Evolutionary conservation across 176 grass and related monocot species (phyloP).

Genomic region (Eremochloa ophiuroides): DNA sequence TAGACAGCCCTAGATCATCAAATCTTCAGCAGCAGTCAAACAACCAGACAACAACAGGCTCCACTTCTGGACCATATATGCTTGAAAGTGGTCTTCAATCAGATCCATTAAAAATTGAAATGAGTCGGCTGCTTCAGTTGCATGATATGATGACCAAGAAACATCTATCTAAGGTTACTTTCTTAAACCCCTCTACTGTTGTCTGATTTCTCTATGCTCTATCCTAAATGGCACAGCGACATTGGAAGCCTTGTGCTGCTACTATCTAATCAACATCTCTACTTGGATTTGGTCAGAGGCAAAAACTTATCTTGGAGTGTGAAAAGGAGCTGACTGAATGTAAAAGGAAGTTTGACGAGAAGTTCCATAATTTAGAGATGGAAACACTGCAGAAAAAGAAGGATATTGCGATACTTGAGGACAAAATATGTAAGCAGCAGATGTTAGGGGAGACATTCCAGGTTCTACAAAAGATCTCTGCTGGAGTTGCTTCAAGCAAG

Average conservation of each 20-base stretch:
- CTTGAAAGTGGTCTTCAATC: conserved; percentile 17
- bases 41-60: conserved; percentile 22
- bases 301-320: conserved; percentile 27
- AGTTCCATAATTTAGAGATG: conserved; percentile 28
- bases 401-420: conserved; percentile 13
- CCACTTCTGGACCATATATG: conserved; percentile 3
- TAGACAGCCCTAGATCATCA: neutral
- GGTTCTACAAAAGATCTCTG: conserved; percentile 12
- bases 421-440: conserved; percentile 50
- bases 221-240: neutral
- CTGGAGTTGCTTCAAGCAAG: conserved; percentile 18
- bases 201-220: neutral
- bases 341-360: conserved; percentile 41
- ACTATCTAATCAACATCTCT: conserved; percentile 3
- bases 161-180: conserved; percentile 42
- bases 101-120: conserved; percentile 21
- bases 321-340: conserved; percentile 28
- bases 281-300: conserved; percentile 29
- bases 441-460: conserved; percentile 40
- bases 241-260: neutral
- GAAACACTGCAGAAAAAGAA: conserved; percentile 30
- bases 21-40: conserved; percentile 11
- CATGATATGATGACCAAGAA: conserved; percentile 27
- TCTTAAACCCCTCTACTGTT: conserved; percentile 15
- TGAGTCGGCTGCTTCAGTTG: conserved; percentile 27